phyloP scores from a whole-genome alignment of 192 early-diverging fungal species.

The Dimargaris cristalligena region DNA sequence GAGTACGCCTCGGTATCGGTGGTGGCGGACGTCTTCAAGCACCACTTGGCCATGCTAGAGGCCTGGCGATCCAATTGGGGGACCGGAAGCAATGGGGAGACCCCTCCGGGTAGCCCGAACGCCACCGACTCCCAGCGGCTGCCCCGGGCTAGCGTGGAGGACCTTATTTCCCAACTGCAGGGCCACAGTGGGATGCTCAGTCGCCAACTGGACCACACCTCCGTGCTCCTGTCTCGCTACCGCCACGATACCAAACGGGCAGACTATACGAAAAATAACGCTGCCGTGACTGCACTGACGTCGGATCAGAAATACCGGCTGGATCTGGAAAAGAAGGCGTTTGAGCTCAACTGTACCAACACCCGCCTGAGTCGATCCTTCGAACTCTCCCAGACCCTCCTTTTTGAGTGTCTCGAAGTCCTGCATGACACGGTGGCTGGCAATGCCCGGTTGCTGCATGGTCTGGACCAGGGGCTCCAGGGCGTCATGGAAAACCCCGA shows the following conservation, averaged over 20 bases:
- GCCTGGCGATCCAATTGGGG: conserved; percentile 12
- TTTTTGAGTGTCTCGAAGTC: not conserved
- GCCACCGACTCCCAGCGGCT: not conserved
- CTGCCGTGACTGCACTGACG: conserved; percentile 20
- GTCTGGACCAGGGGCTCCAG: not conserved
- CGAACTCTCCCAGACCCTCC: not conserved
- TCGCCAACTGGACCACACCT: conserved; percentile 24
- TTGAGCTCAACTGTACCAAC: conserved; percentile 16
- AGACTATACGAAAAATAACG: conserved; percentile 21
- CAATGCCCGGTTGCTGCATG: not conserved
- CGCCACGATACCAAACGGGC: conserved; percentile 14
- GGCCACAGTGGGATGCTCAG: conserved; percentile 22
- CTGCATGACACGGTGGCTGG: not conserved
- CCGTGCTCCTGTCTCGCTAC: conserved; percentile 21
- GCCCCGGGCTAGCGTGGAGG: conserved; percentile 22
- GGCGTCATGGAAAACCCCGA: not conserved
- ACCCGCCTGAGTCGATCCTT: conserved; percentile 7
- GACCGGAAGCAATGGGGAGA: not conserved
- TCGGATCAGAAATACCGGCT: conserved; percentile 29
- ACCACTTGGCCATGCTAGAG: conserved; percentile 19
- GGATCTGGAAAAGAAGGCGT: conserved; percentile 23
- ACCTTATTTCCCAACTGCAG: conserved; percentile 21
- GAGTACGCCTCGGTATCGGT: conserved; percentile 23
- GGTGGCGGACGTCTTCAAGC: conserved; percentile 21
- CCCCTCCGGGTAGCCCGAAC: not conserved